Base-by-base conservation (phyloP, 208 protist species). In the Phytomonas francai region DNA sequence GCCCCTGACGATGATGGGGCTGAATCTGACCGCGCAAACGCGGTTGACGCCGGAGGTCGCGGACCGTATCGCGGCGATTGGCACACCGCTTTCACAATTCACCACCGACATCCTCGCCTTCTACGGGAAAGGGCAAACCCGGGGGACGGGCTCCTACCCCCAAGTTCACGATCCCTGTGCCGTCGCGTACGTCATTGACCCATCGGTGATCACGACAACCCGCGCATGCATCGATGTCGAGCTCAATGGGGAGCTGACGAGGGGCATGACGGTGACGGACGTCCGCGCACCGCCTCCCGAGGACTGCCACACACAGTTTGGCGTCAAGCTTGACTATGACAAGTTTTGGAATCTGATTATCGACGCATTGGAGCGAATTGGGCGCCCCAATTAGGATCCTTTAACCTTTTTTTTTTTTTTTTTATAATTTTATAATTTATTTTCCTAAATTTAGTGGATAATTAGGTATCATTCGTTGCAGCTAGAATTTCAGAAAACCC, bases 1-100 rank as follows among this genome's bases (percentile, higher is more conserved):
- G 78, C 45, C 54, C 31, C 54, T 94, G 63, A 88, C 86, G 36
- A 93, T 95, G 87, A 83, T 93, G 49, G 88, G 88, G 1, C 65
- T 95, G 3, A 84, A 95, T 72, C 84, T 93, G 9, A 93, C 89
- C n/a, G 73, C 88, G 39, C 91, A 90, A 58, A 87, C 83, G 9
- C 63, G 87, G 8, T 79, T 75, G 19, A 91, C 83, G 16, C 66
- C 71, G 19, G 63, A 34, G 12, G 77, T 95, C 27, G 34, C 85
- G 60, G 36, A 83, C 56, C 33, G 67, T 9, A 78, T 93, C 39
- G 36, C 58, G 7, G 72, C 72, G 8, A 68, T 87, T n/a, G 70
- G 68, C 59, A 84, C 81, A 16, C 65, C 62, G 39, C 68, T 80
- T 6, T 45, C 77, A 7, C 39, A 54, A 6, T 77, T 91, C 31